These are phyloP conservation scores for Fraxinus ornus DNA, from an alignment of 305 asterid species.

Conservation along the genomic window DNA sequence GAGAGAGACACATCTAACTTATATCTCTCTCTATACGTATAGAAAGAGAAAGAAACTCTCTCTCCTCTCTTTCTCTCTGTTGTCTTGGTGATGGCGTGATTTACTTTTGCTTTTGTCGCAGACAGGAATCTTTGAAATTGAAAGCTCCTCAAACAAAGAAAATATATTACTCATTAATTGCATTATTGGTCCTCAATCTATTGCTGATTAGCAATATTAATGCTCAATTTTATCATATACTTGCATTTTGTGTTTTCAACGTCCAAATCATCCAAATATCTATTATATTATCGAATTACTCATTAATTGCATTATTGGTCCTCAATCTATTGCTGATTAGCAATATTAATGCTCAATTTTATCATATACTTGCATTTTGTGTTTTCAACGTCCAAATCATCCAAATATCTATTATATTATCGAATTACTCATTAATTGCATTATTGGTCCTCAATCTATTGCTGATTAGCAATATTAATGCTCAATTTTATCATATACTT, in stretches of 20 bases:
- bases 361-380: not conserved
- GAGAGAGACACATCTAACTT: conserved; percentile 20
- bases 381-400: not conserved
- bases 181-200: not conserved
- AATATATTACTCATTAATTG: not conserved
- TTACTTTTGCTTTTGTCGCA: conserved; percentile 40
- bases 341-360: not conserved
- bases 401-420: not conserved
- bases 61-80: not conserved
- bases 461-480: not conserved
- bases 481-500: not conserved
- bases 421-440: not conserved
- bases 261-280: not conserved
- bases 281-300: not conserved
- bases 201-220: not conserved
- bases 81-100: conserved; percentile 21
- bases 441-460: not conserved
- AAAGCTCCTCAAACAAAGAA: conserved; percentile 9
- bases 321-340: not conserved
- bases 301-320: not conserved
- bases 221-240: not conserved
- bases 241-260: not conserved
- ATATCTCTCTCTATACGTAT: not conserved
- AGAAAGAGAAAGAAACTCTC: not conserved
- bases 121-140: conserved; percentile 43